phyloP scores from a whole-genome alignment of 2,329 filamentous ascomycete genomes.

The Xylariaceae sp. region DNA sequence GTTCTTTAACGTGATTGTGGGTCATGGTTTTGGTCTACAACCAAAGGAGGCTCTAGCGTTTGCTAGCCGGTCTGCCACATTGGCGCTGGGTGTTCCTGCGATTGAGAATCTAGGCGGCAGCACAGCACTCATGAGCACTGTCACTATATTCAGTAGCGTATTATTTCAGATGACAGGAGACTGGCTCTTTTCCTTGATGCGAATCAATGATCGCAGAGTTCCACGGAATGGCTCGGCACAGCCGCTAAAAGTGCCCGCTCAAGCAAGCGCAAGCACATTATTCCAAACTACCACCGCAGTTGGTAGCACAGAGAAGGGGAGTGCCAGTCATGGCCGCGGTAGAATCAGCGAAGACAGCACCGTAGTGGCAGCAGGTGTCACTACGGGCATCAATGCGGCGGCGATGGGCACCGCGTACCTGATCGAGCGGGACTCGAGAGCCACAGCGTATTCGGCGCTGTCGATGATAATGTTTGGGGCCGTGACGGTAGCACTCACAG shows the following conservation, averaged over 20 bases:
- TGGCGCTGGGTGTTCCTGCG: constrained; percentile 42
- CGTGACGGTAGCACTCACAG: constrained; percentile 61
- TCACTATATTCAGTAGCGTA: constrained; percentile 43
- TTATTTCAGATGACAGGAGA: constrained; percentile 43
- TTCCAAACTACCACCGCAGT: not conserved
- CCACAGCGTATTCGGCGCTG: constrained; percentile 62
- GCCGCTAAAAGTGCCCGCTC: not conserved
- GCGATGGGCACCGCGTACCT: constrained; percentile 66
- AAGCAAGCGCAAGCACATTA: not conserved
- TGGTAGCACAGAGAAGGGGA: constrained; percentile 13
- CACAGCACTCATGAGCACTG: constrained; percentile 40
- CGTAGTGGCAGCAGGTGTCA: constrained; percentile 57
- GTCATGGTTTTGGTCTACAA: constrained; percentile 35
- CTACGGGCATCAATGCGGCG: constrained; percentile 64
- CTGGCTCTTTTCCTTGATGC: constrained; percentile 37
- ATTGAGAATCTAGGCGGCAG: constrained; percentile 39
- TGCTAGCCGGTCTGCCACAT: constrained; percentile 41
- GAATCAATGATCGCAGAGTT: constrained; percentile 32
- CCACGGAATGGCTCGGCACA: not conserved
- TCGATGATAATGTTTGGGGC: constrained; percentile 65
- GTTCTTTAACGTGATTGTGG: constrained; percentile 41
- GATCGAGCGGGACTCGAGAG: constrained; percentile 59
- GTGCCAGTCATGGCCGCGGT: not conserved
- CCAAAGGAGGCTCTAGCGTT: constrained; percentile 41
- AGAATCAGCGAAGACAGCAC: constrained; percentile 30